A percentile compares a stretch with the other conserved stretches of the same genome.
Conservation (phyloP, 139 green algal species). For the Deuterostichococcus epilithicus region DNA sequence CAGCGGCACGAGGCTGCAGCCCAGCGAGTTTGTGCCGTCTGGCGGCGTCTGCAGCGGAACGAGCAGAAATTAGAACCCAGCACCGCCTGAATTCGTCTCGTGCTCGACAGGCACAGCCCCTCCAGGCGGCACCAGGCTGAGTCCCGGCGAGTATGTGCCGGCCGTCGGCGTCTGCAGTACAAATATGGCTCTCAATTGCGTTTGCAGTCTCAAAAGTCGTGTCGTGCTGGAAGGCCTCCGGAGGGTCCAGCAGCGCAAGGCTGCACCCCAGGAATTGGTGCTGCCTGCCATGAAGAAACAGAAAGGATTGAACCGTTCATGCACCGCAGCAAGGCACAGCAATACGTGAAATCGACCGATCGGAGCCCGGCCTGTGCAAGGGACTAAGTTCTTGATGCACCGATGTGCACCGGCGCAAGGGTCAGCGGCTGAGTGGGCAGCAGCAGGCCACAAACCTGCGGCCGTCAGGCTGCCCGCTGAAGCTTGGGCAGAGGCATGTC, state of each 20-base stretch:
- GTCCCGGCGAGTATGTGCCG: neutral
- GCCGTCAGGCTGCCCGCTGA: neutral
- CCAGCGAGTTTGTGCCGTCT: slow-evolving; percentile 24
- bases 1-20: slow-evolving; percentile 35
- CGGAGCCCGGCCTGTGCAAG: slow-evolving; percentile 6
- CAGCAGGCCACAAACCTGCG: neutral
- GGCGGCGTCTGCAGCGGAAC: neutral
- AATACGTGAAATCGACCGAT: no score
- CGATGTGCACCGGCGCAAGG: neutral
- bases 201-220: no score
- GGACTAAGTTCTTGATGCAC: neutral
- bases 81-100: neutral
- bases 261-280: no score
- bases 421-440: neutral
- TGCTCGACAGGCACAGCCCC: neutral
- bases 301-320: no score
- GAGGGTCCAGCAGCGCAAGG: no score
- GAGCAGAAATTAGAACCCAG: neutral
- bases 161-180: no score
- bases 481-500: neutral
- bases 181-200: no score
- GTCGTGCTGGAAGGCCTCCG: no score
- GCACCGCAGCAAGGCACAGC: no score
- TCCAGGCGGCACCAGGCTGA: neutral
- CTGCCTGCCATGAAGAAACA: no score